Conservation (phyloP, 2,329 filamentous ascomycete species). For the Pseudocercospora macadamiae region DNA sequence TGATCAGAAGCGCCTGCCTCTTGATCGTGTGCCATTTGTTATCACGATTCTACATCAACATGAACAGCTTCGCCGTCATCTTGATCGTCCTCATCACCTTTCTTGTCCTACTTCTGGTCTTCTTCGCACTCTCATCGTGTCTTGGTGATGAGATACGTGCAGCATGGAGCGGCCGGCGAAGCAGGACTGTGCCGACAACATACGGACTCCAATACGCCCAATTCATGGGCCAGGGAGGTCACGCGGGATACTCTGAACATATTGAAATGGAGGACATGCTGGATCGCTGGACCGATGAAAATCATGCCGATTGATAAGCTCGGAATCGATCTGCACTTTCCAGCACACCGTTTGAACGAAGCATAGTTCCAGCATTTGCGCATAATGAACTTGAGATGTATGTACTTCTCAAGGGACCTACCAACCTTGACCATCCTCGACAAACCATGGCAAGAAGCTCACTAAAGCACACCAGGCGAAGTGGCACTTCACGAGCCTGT, state of each 20-base stretch:
- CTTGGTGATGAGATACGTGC: constrained; percentile 57
- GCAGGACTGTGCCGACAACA: constrained; percentile 43
- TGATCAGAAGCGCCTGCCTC: too few relatives aligned
- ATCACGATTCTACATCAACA: constrained; percentile 10
- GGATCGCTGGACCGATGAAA: constrained; percentile 30
- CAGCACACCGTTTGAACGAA: too few relatives aligned
- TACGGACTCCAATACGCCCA: constrained; percentile 61
- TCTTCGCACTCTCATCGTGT: constrained; percentile 59
- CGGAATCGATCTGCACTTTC: too few relatives aligned
- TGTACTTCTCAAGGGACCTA: background rate
- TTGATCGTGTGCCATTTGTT: background rate
- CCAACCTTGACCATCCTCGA: too few relatives aligned
- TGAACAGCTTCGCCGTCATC: constrained; percentile 28
- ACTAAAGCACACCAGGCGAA: too few relatives aligned
- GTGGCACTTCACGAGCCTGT: too few relatives aligned
- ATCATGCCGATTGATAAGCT: constrained; percentile 15
- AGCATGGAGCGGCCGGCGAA: constrained; percentile 47
- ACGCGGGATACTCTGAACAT: constrained; percentile 60
- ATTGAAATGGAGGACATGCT: constrained; percentile 67
- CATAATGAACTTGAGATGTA: background rate
- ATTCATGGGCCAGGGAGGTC: constrained; percentile 57
- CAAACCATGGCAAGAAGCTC: too few relatives aligned
- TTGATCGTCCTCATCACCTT: constrained; percentile 30
- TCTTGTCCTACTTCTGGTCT: constrained; percentile 41
- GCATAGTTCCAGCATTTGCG: too few relatives aligned